Conservation (phyloP, 371 early-diverging fungal genomes). For the Mucor irregularis region DNA sequence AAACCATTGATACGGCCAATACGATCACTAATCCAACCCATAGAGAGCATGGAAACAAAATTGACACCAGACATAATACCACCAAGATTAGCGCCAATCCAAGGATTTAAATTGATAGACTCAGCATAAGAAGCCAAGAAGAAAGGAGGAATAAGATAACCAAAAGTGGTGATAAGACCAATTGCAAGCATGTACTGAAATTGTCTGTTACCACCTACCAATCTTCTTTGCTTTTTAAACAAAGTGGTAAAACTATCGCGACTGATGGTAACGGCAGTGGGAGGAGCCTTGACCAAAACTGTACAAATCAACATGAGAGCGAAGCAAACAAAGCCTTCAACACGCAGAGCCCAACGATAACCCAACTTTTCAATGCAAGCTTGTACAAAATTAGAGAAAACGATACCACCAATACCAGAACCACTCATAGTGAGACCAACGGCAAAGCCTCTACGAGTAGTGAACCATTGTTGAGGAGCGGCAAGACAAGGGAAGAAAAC, state of each 20-base stretch:
- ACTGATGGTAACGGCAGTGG: conserved; percentile 21
- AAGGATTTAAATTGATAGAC: conserved; percentile 28
- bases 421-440: conserved; percentile 72
- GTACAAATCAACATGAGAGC: conserved; percentile 47
- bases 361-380: conserved; percentile 52
- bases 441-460: conserved; percentile 65
- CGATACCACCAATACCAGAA: conserved; percentile 69
- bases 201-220: conserved; percentile 5
- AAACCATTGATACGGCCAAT: conserved; percentile 61
- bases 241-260: conserved; percentile 20
- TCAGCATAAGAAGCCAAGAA: conserved; percentile 28
- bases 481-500: conserved; percentile 69
- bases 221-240: conserved; percentile 32
- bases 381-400: conserved; percentile 58
- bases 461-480: conserved; percentile 74
- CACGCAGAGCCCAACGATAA: conserved; percentile 67
- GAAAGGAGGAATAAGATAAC: conserved; percentile 13
- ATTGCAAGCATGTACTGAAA: conserved; percentile 27
- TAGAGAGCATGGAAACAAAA: conserved; percentile 42
- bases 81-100: conserved; percentile 42
- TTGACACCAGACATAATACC: conserved; percentile 54
- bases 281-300: conserved; percentile 47
- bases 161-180: conserved; percentile 29
- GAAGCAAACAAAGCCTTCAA: conserved; percentile 57
- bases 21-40: conserved; percentile 53